phyloP scores from a whole-genome alignment of 768 basidiomycete species.

The Tricholoma sp. region DNA sequence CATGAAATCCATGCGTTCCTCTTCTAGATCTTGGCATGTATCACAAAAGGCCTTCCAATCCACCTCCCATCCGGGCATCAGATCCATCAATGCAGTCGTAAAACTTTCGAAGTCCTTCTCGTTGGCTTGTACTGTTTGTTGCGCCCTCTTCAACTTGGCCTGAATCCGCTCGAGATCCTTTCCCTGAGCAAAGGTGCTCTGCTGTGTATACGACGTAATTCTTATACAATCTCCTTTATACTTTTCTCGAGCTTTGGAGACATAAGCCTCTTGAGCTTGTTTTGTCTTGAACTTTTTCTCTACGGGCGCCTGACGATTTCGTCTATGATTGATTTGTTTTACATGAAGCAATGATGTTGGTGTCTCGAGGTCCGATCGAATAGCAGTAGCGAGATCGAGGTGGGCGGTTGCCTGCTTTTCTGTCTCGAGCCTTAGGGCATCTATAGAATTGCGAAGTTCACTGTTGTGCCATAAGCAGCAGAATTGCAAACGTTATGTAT shows the following conservation, averaged over 20 bases:
- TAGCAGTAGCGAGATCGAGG: conserved; percentile 61
- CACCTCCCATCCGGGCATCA: conserved; percentile 77
- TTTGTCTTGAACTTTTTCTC: conserved; percentile 90
- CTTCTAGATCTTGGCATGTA: conserved; percentile 93
- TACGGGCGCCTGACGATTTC: conserved; percentile 60
- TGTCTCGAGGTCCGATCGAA: conserved; percentile 68
- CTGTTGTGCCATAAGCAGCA: conserved; percentile 32
- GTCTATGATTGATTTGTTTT: conserved; percentile 67
- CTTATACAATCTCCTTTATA: conserved; percentile 85
- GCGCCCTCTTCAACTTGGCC: conserved; percentile 74
- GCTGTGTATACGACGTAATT: conserved; percentile 88
- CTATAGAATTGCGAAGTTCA: conserved; percentile 75
- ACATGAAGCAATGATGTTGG: conserved; percentile 53
- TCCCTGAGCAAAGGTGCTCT: conserved; percentile 78
- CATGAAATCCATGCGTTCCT: conserved; percentile 89
- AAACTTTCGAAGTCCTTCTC: conserved; percentile 88
- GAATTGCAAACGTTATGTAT: neutral
- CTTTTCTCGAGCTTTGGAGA: conserved; percentile 81
- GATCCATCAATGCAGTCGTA: conserved; percentile 67
- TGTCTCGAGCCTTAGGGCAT: conserved; percentile 77
- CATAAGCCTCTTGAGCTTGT: conserved; percentile 78
- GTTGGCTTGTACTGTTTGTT: conserved; percentile 84
- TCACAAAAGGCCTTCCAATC: conserved; percentile 97
- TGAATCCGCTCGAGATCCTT: conserved; percentile 85
- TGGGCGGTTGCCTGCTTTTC: conserved; percentile 75